Evolutionary conservation across 1,284 basidiomycete species (phyloP).

Genomic region (Pterulicium gracile): DNA sequence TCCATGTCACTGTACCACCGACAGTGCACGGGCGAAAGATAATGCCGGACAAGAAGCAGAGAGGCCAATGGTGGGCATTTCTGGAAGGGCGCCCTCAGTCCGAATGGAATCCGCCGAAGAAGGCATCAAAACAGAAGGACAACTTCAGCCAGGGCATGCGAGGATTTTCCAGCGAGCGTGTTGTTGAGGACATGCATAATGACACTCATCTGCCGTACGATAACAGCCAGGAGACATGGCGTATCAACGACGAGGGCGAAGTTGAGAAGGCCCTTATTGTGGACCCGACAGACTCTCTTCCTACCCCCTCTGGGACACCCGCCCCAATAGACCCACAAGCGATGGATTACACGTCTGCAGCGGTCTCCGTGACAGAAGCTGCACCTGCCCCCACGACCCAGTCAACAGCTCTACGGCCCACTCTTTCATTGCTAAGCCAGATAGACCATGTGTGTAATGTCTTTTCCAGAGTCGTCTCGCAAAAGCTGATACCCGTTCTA

Average conservation of each 20-base stretch:
- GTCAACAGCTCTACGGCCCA: not conserved
- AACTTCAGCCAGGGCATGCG: constrained; percentile 20
- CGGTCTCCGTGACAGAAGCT: not conserved
- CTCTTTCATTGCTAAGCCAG: not conserved
- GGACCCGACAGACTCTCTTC: constrained; percentile 20
- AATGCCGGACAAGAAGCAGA: constrained; percentile 58
- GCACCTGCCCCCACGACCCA: not conserved
- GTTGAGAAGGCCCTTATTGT: constrained; percentile 23
- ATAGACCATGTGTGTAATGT: not conserved
- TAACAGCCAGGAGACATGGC: constrained; percentile 16
- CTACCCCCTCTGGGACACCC: too few species aligned
- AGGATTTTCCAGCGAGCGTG: constrained; percentile 21
- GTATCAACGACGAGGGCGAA: constrained; percentile 27
- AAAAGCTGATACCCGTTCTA: constrained; percentile 46
- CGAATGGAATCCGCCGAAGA: constrained; percentile 47
- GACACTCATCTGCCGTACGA: not conserved
- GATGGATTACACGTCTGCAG: not conserved
- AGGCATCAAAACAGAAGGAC: constrained; percentile 18
- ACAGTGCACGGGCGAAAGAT: constrained; percentile 18
- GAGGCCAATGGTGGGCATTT: constrained; percentile 73
- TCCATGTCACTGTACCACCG: constrained; percentile 28
- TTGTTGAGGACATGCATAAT: constrained; percentile 9
- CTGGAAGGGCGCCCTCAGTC: constrained; percentile 54
- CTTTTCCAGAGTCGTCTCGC: constrained; percentile 9
- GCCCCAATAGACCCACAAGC: too few species aligned